Conservation (phyloP, 306 rosid species). For the Canavalia gladiata region DNA sequence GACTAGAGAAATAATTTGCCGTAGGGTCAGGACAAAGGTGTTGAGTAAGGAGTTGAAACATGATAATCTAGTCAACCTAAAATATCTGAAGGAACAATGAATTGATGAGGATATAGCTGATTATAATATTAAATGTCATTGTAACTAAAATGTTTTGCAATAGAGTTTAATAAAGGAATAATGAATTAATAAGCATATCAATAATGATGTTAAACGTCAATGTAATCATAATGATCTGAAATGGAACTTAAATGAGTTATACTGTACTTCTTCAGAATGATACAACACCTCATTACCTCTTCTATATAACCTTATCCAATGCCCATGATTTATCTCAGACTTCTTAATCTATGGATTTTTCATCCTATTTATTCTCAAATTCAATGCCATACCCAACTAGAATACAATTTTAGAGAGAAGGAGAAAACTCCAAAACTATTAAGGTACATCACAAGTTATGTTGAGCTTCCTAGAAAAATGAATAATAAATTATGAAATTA, state of each 20-base stretch:
- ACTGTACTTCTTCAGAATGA: too few relatives aligned
- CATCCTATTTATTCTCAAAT: neutral
- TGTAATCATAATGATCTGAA: constrained; percentile 10
- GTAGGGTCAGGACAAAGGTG: neutral
- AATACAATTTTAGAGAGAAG: constrained; percentile 15
- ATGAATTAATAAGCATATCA: neutral
- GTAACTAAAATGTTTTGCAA: constrained; percentile 21
- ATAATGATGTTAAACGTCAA: constrained; percentile 12
- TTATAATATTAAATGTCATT: neutral
- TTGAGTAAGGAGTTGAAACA: neutral
- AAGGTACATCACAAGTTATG: neutral
- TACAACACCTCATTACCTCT: neutral
- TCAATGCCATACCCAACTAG: constrained; percentile 1
- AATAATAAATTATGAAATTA: neutral
- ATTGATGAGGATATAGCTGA: neutral
- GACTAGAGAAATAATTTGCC: constrained; percentile 7
- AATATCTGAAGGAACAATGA: neutral
- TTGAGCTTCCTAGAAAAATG: neutral
- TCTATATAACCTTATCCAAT: neutral
- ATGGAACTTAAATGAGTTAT: neutral
- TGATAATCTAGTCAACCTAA: constrained; percentile 8
- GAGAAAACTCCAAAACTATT: neutral
- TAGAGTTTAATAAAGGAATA: constrained; percentile 10
- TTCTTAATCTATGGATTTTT: neutral
- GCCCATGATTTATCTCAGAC: constrained; percentile 1